These are phyloP conservation scores for Antarctomyces pellizariae DNA, from an alignment of 495 filamentous ascomycete genomes.

Conservation along the genomic window DNA sequence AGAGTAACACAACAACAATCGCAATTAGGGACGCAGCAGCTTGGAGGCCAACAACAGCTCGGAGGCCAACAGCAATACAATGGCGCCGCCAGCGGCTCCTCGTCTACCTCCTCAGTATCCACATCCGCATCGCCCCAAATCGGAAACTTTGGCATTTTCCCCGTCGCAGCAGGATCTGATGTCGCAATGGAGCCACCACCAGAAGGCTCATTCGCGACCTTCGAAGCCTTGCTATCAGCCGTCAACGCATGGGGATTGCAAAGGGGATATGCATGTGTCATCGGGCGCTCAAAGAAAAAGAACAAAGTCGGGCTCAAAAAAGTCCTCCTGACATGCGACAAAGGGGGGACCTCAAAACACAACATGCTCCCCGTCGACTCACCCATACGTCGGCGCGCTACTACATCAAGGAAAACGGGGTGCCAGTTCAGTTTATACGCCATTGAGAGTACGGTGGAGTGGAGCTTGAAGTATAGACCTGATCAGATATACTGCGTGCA, in stretches of 20 bases:
- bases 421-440: conserved; percentile 34
- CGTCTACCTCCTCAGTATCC: too few species aligned
- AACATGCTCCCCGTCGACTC: conserved; percentile 27
- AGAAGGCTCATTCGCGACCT: conserved; percentile 27
- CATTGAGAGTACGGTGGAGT: conserved; percentile 30
- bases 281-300: conserved; percentile 29
- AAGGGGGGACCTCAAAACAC: conserved; percentile 21
- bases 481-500: conserved; percentile 24
- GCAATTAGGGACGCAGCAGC: too few species aligned
- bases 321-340: conserved; percentile 32
- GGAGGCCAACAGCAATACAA: too few species aligned
- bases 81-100: too few species aligned
- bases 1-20: too few species aligned
- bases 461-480: conserved; percentile 29
- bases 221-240: conserved; percentile 28
- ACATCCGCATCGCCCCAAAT: too few species aligned
- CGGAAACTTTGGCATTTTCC: too few species aligned
- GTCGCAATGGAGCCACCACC: too few species aligned
- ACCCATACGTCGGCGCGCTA: conserved; percentile 29
- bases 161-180: too few species aligned
- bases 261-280: conserved; percentile 32
- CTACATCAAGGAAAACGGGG: conserved; percentile 31
- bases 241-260: conserved; percentile 28
- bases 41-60: too few species aligned
- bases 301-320: conserved; percentile 32